phyloP scores from a whole-genome alignment of 176 grass and related monocot species.

The Aegilops speltoides region DNA sequence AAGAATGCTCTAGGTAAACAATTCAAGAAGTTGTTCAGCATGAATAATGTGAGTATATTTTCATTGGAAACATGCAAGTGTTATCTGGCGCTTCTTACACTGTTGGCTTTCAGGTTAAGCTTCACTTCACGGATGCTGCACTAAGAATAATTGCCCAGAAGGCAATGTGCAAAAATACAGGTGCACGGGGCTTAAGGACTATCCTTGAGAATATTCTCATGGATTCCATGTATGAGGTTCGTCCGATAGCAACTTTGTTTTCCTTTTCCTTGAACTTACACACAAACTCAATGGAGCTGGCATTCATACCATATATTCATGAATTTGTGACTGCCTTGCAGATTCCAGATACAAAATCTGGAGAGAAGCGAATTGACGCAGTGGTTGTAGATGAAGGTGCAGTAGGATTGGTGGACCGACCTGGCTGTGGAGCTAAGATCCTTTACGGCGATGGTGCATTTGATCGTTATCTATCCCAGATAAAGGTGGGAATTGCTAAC shows the following conservation, averaged over 20 bases:
- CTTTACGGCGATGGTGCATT: constrained; percentile 76
- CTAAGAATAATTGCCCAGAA: constrained; percentile 90
- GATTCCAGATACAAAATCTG: constrained; percentile 91
- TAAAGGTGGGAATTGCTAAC: constrained; percentile 40
- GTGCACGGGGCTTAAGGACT: constrained; percentile 86
- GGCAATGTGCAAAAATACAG: constrained; percentile 88
- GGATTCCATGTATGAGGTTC: constrained; percentile 98
- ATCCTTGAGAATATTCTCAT: constrained; percentile 98
- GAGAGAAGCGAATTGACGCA: constrained; percentile 78
- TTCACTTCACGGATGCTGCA: constrained; percentile 83
- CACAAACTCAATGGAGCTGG: neutral
- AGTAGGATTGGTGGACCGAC: constrained; percentile 67
- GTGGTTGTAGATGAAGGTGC: constrained; percentile 92
- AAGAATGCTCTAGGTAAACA: constrained; percentile 95
- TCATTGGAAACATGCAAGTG: constrained; percentile 16
- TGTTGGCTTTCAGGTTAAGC: constrained; percentile 79
- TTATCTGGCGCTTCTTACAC: neutral
- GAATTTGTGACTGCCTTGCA: constrained; percentile 34
- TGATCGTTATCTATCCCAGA: constrained; percentile 59
- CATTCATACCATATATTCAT: neutral
- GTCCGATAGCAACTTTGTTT: neutral
- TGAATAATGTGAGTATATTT: constrained; percentile 85
- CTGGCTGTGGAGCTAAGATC: constrained; percentile 89
- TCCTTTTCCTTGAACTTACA: neutral
- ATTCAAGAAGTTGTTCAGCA: constrained; percentile 96